These are phyloP conservation scores for Elsinoe necatrix DNA, from an alignment of 2,329 filamentous ascomycete species.

Conservation along the genomic window DNA sequence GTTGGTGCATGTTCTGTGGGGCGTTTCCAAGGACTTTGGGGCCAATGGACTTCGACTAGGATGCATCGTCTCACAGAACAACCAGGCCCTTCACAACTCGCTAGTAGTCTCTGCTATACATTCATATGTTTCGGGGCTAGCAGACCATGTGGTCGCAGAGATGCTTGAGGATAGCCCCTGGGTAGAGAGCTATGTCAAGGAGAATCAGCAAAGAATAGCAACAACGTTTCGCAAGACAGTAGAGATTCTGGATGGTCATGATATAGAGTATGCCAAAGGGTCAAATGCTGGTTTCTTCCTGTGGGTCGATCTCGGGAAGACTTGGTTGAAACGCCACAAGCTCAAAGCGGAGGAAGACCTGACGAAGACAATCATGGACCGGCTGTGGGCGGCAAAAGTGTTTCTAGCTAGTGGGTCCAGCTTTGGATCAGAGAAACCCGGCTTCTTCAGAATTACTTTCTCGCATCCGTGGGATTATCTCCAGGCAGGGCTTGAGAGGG, in stretches of 20 bases:
- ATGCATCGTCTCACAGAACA: conserved; percentile 23
- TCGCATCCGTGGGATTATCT: conserved; percentile 33
- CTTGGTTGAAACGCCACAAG: background rate
- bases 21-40: conserved; percentile 30
- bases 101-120: conserved; percentile 24
- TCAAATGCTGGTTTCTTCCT: conserved; percentile 41
- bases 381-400: conserved; percentile 40
- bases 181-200: conserved; percentile 21
- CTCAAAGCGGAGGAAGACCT: conserved; percentile 26
- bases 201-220: conserved; percentile 20
- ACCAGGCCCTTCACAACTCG: conserved; percentile 23
- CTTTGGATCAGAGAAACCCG: conserved; percentile 37
- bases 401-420: conserved; percentile 44
- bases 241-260: conserved; percentile 23
- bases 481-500: conserved; percentile 31
- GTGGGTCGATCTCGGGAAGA: conserved; percentile 34
- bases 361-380: conserved; percentile 41
- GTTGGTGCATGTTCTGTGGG: conserved; percentile 29
- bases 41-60: conserved; percentile 29
- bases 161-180: conserved; percentile 28
- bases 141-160: conserved; percentile 27
- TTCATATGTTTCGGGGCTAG: conserved; percentile 22
- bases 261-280: conserved; percentile 32
- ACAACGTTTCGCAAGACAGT: conserved; percentile 20
- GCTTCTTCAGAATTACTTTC: conserved; percentile 50